Percentiles rank a stretch among this genome's conserved stretches.
Conservation (phyloP, 208 protist genomes). For the Leishmania braziliensis region DNA sequence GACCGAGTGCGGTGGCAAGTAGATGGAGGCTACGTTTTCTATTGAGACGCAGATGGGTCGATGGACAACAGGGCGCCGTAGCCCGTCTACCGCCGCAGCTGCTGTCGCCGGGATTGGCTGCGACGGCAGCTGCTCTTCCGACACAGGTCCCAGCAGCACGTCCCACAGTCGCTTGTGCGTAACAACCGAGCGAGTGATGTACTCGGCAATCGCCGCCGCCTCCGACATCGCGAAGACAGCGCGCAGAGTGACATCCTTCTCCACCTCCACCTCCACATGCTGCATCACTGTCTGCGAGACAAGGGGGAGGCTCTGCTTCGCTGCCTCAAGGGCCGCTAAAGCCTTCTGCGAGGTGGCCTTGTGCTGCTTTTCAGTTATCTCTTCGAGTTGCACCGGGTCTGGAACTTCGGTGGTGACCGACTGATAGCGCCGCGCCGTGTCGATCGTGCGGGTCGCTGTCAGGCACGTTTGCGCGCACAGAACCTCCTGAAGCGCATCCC, state of each 20-base stretch:
- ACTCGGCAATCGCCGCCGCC: conserved; percentile 56
- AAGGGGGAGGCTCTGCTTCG: conserved; percentile 42
- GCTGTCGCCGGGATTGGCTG: conserved; percentile 6
- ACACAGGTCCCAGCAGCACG: conserved; percentile 23
- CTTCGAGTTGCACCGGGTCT: conserved; percentile 49
- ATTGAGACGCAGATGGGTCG: conserved; percentile 19
- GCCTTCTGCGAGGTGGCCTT: conserved; percentile 64
- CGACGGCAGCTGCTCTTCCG: conserved; percentile 24
- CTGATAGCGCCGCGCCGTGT: conserved; percentile 25
- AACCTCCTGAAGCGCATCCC: conserved; percentile 38
- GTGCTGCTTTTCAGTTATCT: conserved; percentile 45
- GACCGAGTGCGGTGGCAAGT: conserved; percentile 56
- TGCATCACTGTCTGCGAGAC: conserved; percentile 37
- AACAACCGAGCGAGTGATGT: conserved; percentile 55
- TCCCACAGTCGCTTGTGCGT: conserved; percentile 70
- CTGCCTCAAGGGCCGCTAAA: conserved; percentile 37
- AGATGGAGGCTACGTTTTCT: conserved; percentile 41
- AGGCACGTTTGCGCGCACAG: conserved; percentile 57
- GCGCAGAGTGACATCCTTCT: conserved; percentile 50
- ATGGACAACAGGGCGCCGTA: conserved; percentile 11
- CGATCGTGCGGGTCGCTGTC: conserved; percentile 37
- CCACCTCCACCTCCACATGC: conserved; percentile 36
- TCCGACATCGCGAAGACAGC: conserved; percentile 66
- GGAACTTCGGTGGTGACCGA: conserved; percentile 42
- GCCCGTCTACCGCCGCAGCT: background rate